Conservation (phyloP, 2,329 filamentous ascomycete genomes). For the Colletotrichum cereale region DNA sequence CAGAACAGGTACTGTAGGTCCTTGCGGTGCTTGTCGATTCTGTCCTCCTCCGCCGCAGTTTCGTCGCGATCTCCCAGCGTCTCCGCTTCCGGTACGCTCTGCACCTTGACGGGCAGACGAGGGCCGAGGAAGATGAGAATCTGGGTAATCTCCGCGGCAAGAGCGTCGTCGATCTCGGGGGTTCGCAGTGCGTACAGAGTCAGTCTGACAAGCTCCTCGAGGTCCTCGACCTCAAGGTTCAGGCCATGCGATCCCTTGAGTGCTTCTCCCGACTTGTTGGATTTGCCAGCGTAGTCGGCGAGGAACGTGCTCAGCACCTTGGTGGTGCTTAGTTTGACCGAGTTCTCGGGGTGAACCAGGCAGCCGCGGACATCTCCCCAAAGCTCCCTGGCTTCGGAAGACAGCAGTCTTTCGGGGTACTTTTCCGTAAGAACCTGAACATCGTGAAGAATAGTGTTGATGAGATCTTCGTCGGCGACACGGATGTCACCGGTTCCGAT, state of each 20-base stretch:
- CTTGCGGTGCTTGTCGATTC: constrained; percentile 46
- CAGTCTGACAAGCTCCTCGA: constrained; percentile 69
- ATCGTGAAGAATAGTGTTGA: constrained; percentile 79
- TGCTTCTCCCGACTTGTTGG: constrained; percentile 66
- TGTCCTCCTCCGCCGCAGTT: constrained; percentile 52
- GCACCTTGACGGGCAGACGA: constrained; percentile 54
- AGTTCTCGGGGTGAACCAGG: constrained; percentile 77
- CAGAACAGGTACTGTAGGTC: constrained; percentile 80
- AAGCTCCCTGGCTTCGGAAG: constrained; percentile 69
- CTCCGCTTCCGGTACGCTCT: constrained; percentile 54
- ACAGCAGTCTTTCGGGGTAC: constrained; percentile 74
- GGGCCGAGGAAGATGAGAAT: constrained; percentile 86
- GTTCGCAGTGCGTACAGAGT: constrained; percentile 69
- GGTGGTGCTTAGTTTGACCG: constrained; percentile 82
- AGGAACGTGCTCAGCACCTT: constrained; percentile 83
- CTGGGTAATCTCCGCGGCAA: constrained; percentile 84
- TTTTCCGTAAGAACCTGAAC: constrained; percentile 76
- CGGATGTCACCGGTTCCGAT: constrained; percentile 66
- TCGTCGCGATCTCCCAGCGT: constrained; percentile 58
- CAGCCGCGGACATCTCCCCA: constrained; percentile 79
- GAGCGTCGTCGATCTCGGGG: constrained; percentile 74
- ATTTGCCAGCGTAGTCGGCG: constrained; percentile 78
- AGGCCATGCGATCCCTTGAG: constrained; percentile 80
- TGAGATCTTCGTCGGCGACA: constrained; percentile 75
- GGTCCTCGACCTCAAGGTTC: constrained; percentile 71